These are phyloP conservation scores for Candida patagonica DNA, from an alignment of 805 yeast species.

Conservation along the genomic window DNA sequence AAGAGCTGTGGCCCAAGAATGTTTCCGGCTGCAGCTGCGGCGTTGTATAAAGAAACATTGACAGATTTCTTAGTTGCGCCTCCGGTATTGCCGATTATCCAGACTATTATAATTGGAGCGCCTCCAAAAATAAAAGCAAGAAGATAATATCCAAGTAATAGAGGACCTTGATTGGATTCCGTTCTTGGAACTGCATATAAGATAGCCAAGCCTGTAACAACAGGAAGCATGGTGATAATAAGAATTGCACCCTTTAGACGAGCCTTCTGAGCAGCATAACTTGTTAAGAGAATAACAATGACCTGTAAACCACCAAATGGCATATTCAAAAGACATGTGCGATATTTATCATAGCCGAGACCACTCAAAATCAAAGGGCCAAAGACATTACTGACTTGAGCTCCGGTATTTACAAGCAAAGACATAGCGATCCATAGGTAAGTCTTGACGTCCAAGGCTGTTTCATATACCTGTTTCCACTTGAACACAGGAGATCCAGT, in stretches of 20 bases:
- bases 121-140: slow-evolving; percentile 12
- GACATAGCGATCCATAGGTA: slow-evolving; percentile 35
- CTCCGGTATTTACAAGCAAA: slow-evolving; percentile 37
- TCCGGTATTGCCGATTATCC: slow-evolving; percentile 39
- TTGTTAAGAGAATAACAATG: slow-evolving; percentile 22
- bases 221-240: slow-evolving; percentile 27
- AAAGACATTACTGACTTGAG: slow-evolving; percentile 48
- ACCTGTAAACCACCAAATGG: slow-evolving; percentile 40
- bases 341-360: slow-evolving; percentile 34
- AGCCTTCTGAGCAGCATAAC: slow-evolving; percentile 8
- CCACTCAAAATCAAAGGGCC: slow-evolving; percentile 37
- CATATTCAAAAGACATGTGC: slow-evolving; percentile 36
- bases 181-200: too few species aligned
- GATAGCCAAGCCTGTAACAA: slow-evolving; percentile 27
- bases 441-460: slow-evolving; percentile 39
- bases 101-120: slow-evolving; percentile 9
- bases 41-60: slow-evolving; percentile 35
- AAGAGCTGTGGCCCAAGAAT: slow-evolving; percentile 36
- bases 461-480: slow-evolving; percentile 44
- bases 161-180: slow-evolving; percentile 28
- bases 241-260: slow-evolving; percentile 21
- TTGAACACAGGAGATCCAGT: slow-evolving; percentile 49
- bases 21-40: slow-evolving; percentile 48
- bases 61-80: slow-evolving; percentile 51
- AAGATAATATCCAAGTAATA: slow-evolving; percentile 24